Percentiles rank a stretch among this genome's conserved stretches.
Conservation (phyloP, 805 yeast genomes). For the Candida sithepensis region DNA sequence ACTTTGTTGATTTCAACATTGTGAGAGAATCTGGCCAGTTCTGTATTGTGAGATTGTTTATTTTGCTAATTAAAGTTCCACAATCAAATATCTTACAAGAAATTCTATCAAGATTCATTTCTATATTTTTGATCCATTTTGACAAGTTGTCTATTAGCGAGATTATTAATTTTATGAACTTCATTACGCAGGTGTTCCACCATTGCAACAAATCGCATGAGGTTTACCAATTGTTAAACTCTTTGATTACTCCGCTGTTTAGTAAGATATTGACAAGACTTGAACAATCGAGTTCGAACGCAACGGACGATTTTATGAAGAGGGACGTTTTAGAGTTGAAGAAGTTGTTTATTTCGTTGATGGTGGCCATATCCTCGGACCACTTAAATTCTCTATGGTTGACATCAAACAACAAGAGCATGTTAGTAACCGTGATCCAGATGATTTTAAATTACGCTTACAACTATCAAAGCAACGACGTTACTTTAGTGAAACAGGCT, state of each 20-base stretch:
- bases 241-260: conserved; percentile 70
- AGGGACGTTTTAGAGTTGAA: conserved; percentile 66
- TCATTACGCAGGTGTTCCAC: conserved; percentile 85
- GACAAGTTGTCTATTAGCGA: conserved; percentile 60
- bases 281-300: conserved; percentile 18
- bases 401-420: conserved; percentile 54
- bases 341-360: conserved; percentile 63
- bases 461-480: conserved; percentile 50
- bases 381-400: conserved; percentile 75
- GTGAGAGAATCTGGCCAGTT: conserved; percentile 85
- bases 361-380: conserved; percentile 71
- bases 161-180: conserved; percentile 75
- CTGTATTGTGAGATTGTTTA: conserved; percentile 82
- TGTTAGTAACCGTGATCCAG: conserved; percentile 57
- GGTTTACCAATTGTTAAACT: conserved; percentile 70
- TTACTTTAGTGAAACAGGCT: conserved; percentile 64
- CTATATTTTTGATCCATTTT: conserved; percentile 55
- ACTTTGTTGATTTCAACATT: conserved; percentile 57
- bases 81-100: conserved; percentile 36
- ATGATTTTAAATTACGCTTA: conserved; percentile 63
- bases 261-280: conserved; percentile 50
- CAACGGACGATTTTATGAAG: conserved; percentile 32
- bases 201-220: conserved; percentile 61
- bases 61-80: conserved; percentile 51
- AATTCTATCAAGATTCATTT: conserved; percentile 66